Conservation (phyloP, 306 rosid species). For the Medicago lupulina region DNA sequence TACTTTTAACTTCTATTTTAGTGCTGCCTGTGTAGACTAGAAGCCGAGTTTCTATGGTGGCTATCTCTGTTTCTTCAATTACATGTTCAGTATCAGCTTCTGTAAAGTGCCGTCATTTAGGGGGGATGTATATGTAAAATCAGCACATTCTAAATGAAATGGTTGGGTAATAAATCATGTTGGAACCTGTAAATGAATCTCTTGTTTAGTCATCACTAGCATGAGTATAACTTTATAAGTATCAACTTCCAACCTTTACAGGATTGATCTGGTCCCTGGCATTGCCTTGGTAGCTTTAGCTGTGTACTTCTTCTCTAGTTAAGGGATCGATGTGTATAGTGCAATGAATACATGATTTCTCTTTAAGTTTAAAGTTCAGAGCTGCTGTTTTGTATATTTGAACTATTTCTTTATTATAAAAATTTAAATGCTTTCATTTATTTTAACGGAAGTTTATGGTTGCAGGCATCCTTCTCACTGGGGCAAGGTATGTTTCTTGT, state of each 20-base stretch:
- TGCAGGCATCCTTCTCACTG: slow-evolving; percentile 99
- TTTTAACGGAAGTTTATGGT: slow-evolving; percentile 44
- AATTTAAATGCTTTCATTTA: slow-evolving; percentile 8
- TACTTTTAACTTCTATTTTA: slow-evolving; percentile 38
- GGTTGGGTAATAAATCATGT: background rate
- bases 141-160: slow-evolving; percentile 24
- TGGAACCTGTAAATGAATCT: background rate
- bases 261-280: background rate
- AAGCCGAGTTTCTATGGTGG: slow-evolving; percentile 28
- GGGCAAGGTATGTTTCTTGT: slow-evolving; percentile 96
- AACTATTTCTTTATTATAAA: background rate
- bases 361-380: background rate
- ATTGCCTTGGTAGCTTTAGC: slow-evolving; percentile 1
- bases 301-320: no score
- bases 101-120: slow-evolving; percentile 26
- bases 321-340: no score
- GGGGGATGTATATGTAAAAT: background rate
- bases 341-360: slow-evolving; percentile 8
- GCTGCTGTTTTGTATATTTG: slow-evolving; percentile 18
- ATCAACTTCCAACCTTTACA: slow-evolving; percentile 13
- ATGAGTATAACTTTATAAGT: background rate
- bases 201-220: background rate
- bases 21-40: slow-evolving; percentile 14
- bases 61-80: slow-evolving; percentile 12
- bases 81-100: slow-evolving; percentile 25